Evolutionary conservation across 495 filamentous ascomycete genomes (phyloP), one percentile per base, ranked within the genome.

Genomic region (Staphylotrichum tortipilum): DNA sequence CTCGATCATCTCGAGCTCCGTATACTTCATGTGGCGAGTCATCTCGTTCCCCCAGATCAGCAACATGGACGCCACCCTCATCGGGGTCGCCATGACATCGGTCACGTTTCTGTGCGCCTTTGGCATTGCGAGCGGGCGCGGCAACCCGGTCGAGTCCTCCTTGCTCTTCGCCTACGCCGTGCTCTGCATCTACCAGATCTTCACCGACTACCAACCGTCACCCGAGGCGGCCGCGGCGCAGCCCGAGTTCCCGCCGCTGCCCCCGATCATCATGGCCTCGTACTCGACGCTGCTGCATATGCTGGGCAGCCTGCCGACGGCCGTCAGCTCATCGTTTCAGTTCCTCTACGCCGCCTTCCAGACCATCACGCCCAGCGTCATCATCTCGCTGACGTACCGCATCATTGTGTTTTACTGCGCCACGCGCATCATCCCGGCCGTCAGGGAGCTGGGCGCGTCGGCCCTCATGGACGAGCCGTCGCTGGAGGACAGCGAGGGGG

Each of bases 181-280:
- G 11, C 82, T 98, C 52, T 96, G 89, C 73, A 85, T 96, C 62
- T 98, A 98, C 66, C 92, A 98, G 66, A 96, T 96, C 60, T 98
- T 98, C 69, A 98, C 92, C 36, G 92, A 98, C 63, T 98, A 96
- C 68, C 78, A 88, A 56, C 89, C 89, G 8, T 88, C 85, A 4
- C 62, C 78, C 12, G 71, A 75, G 36, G 26, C 26, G 6, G 62
- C 73, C 7, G 62, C 67, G 6, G 53, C 68, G 30, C 84, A 88
- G 46, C 78, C 82, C 11, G 90, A 94, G 26, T 92, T 98, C 46
- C 92, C 92, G 4, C 92, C 92, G 5, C 77, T 98, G 7, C 92
- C 92, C 2, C 92, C 92, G 0, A 89, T 96, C 41, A 86, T 98
- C 63, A 96, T 98, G 92, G 91, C 89, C n/a, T 95, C 89, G 23